Evolutionary conservation across 2,329 filamentous ascomycete species (phyloP), one percentile per base, ranked within the genome.

Genomic region (Microsporum canis): DNA sequence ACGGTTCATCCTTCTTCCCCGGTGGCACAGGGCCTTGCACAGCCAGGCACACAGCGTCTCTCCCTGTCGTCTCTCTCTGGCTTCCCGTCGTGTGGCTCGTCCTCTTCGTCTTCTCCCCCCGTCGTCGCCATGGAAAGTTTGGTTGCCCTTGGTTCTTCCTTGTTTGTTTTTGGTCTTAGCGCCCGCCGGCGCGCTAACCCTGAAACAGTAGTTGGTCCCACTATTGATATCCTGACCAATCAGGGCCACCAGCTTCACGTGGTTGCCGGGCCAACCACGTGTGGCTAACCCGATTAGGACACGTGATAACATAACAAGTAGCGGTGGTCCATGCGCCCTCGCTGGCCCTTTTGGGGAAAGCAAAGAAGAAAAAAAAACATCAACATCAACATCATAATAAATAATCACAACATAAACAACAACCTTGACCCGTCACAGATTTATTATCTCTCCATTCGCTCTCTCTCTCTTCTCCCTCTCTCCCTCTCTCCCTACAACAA

Each of bases 291-390:
- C 68, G 43, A 56, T 69, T 65, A 31, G 41, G 69, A 65, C 1
- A 41, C 58, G 70, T 64, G 70, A 75, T 67, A 75, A 74, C 73
- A 76, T 70, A 73, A 73, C 72, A 75, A 69, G 14, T 36, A 39
- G 39, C 34, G 55, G 39, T 43, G 55, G 55, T 41, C 41, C 41
- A 49, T 49, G 34, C 31, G 41, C 27, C n/a, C 7, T 12, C 10
- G 10, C 38, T 17, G 17, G 8, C n/a, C 14, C 39, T 34, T 55
- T 55, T 36, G 29, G 51, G 23, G 10, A 31, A n/a, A 36, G 14
- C 43, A 17, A 17, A 34, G 31, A 43, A 43, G 17, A 43, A 43
- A 43, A n/a, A 43, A 43, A n/a, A 43, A 43, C 29, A 49, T 49
- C 41, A 51, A 59, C 29, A 51, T 17, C 57, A 49, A 47, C 39